Percentiles rank a stretch among this genome's conserved stretches.
phyloP scores from a whole-genome alignment of 1,139 yeast genomes.

The Yamadazyma pseudoaaseri region DNA sequence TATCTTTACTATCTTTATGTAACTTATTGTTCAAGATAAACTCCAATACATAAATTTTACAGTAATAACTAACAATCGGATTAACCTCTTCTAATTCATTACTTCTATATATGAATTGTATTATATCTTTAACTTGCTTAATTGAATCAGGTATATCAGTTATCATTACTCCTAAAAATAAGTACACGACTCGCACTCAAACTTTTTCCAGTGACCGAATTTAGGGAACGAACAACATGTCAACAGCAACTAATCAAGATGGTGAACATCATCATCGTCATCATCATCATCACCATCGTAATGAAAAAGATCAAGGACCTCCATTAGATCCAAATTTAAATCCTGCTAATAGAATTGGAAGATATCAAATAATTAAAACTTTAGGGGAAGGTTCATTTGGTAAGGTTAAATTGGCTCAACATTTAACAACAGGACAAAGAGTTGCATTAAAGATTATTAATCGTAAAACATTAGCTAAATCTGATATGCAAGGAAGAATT shows the following conservation, averaged over 20 bases:
- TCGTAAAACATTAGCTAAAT: conserved; percentile 87
- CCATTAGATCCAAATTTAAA: conserved; percentile 29
- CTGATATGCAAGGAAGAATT: conserved; percentile 96
- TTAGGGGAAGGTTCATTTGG: conserved; percentile 98
- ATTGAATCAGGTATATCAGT: conserved; percentile 13
- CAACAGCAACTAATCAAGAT: conserved; percentile 5
- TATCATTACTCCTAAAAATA: conserved; percentile 5
- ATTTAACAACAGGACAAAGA: conserved; percentile 85
- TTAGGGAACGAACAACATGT: background rate
- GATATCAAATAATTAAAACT: conserved; percentile 91
- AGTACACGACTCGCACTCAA: background rate
- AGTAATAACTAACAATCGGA: conserved; percentile 58
- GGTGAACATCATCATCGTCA: conserved; percentile 17
- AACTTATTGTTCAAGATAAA: conserved; percentile 56
- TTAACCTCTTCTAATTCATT: conserved; percentile 48
- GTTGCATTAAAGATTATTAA: conserved; percentile 95
- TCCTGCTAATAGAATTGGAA: conserved; percentile 66
- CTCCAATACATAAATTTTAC: conserved; percentile 64
- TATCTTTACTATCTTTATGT: conserved; percentile 51
- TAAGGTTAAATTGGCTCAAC: conserved; percentile 93
- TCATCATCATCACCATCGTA: conserved; percentile 17
- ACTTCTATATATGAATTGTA: conserved; percentile 48
- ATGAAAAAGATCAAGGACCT: conserved; percentile 7
- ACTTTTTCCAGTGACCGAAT: conserved; percentile 1
- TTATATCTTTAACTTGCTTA: conserved; percentile 21